Conservation (phyloP, 1,284 basidiomycete species). For the Ceratobasidium sp. region DNA sequence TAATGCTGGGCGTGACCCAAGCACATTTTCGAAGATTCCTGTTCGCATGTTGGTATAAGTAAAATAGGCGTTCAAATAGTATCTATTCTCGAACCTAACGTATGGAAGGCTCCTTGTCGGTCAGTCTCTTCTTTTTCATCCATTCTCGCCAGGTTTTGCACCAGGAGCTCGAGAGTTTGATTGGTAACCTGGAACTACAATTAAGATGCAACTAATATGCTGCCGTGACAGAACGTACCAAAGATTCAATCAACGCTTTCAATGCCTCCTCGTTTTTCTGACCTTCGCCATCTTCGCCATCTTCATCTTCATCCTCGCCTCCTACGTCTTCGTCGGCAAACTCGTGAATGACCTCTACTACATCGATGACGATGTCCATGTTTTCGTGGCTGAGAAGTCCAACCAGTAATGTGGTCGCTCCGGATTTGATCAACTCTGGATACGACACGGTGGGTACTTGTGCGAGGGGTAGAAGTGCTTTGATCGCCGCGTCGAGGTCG, state of each 20-base stretch:
- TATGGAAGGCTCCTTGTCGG: conserved; percentile 88
- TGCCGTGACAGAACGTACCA: conserved; percentile 64
- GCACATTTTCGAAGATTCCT: conserved; percentile 93
- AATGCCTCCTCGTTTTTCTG: conserved; percentile 71
- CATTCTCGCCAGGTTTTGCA: conserved; percentile 86
- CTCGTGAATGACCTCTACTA: conserved; percentile 91
- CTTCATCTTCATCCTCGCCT: conserved; percentile 76
- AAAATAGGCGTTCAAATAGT: conserved; percentile 46
- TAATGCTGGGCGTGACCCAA: conserved; percentile 84
- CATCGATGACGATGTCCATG: conserved; percentile 91
- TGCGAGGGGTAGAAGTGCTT: conserved; percentile 87
- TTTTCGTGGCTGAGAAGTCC: conserved; percentile 93
- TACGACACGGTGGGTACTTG: conserved; percentile 87
- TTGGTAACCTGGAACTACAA: conserved; percentile 69
- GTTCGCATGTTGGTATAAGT: conserved; percentile 3
- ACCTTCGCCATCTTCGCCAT: conserved; percentile 63
- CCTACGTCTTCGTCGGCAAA: conserved; percentile 96
- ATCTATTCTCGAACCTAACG: conserved; percentile 67
- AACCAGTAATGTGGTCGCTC: conserved; percentile 74
- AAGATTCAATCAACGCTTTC: conserved; percentile 74
- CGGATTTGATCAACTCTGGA: conserved; percentile 85
- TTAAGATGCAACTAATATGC: not conserved
- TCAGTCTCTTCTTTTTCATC: conserved; percentile 89
- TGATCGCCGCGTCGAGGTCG: conserved; percentile 88
- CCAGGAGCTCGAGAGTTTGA: conserved; percentile 87